Conservation (phyloP, 805 yeast species). For the Hermanozyma aechmeae region DNA sequence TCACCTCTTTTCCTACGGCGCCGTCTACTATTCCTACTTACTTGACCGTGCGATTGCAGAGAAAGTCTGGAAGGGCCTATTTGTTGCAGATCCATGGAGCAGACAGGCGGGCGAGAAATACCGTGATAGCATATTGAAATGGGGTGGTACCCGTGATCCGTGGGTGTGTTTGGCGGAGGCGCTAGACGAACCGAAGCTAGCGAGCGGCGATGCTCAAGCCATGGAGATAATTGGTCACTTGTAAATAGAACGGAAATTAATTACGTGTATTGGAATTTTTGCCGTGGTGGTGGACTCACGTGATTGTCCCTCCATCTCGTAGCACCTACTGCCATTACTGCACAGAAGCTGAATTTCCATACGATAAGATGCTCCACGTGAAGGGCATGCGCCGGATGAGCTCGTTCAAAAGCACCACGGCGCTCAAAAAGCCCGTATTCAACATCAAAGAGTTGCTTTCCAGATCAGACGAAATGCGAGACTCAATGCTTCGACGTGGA, state of each 20-base stretch:
- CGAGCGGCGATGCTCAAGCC: constrained; percentile 60
- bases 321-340: too few species aligned
- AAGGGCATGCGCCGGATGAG: constrained; percentile 5
- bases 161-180: constrained; percentile 81
- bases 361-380: too few species aligned
- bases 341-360: too few species aligned
- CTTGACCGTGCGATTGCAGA: constrained; percentile 90
- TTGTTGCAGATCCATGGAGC: constrained; percentile 60
- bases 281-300: too few species aligned
- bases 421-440: constrained; percentile 8
- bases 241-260: too few species aligned
- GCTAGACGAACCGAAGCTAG: constrained; percentile 51
- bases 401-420: constrained; percentile 10
- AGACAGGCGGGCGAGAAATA: constrained; percentile 70
- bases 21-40: constrained; percentile 85
- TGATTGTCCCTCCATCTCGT: too few species aligned
- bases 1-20: constrained; percentile 87
- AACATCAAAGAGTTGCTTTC: constrained; percentile 8
- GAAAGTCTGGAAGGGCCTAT: constrained; percentile 69
- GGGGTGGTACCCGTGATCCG: constrained; percentile 94
- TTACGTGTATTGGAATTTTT: too few species aligned
- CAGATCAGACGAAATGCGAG: constrained; percentile 11
- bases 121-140: constrained; percentile 58
- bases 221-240: constrained; percentile 37
- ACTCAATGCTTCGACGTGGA: constrained; percentile 20